Conservation (phyloP, 352 stramenopile genomes). For the Pythium sukuiense region DNA sequence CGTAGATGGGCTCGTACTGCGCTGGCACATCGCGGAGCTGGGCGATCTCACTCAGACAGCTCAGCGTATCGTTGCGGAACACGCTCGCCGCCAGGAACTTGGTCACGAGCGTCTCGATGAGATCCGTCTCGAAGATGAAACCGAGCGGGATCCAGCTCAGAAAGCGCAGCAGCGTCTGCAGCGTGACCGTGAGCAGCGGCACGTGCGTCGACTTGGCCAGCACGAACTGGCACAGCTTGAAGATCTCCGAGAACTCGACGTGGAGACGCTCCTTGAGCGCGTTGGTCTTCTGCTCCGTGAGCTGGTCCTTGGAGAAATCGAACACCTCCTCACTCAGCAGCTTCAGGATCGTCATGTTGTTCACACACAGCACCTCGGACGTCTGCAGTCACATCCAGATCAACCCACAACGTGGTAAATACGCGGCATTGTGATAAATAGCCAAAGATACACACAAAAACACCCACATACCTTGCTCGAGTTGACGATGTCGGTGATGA, state of each 20-base stretch:
- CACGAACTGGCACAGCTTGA: constrained; percentile 98
- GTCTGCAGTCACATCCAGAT: constrained; percentile 52
- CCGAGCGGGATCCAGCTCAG: constrained; percentile 98
- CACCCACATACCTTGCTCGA: constrained; percentile 79
- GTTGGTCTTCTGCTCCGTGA: constrained; percentile 98
- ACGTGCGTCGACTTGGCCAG: constrained; percentile 93
- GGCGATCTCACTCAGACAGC: constrained; percentile 98
- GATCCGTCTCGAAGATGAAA: constrained; percentile 98
- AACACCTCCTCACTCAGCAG: constrained; percentile 99
- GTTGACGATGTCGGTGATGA: constrained; percentile 96
- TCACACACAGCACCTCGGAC: constrained; percentile 98
- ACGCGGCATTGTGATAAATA: background rate
- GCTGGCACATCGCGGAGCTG: constrained; percentile 90
- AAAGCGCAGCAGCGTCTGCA: constrained; percentile 97
- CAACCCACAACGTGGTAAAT: background rate
- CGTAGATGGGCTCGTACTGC: constrained; percentile 94
- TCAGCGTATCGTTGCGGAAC: constrained; percentile 97
- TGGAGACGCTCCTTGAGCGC: constrained; percentile 98
- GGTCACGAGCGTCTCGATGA: constrained; percentile 95
- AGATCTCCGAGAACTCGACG: constrained; percentile 98
- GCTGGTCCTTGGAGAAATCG: constrained; percentile 98
- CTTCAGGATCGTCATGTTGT: constrained; percentile 99
- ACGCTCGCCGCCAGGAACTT: constrained; percentile 95
- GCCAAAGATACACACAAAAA: background rate
- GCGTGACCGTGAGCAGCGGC: constrained; percentile 93